phyloP scores from a whole-genome alignment of 345 rosid species.

The Salix viminalis region DNA sequence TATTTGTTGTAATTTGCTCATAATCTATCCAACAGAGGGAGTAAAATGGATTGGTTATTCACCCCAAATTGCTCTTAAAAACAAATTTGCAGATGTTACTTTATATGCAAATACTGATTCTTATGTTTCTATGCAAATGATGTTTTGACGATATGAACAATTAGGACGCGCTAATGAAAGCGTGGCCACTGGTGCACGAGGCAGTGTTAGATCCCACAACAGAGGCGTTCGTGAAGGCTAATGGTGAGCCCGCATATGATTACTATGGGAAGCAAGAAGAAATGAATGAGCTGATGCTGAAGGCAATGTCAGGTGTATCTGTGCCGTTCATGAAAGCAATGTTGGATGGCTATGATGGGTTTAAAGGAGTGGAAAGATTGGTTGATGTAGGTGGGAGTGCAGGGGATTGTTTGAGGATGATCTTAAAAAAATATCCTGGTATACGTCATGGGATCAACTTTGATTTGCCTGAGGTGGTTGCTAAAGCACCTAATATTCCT shows the following conservation, averaged over 20 bases:
- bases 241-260: conserved; percentile 60
- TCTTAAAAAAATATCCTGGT: conserved; percentile 42
- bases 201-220: conserved; percentile 60
- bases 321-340: conserved; percentile 81
- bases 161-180: conserved; percentile 67
- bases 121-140: neutral
- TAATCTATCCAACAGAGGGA: too few relatives aligned
- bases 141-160: too few relatives aligned
- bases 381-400: conserved; percentile 96
- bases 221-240: conserved; percentile 72
- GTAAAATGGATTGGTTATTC: too few relatives aligned
- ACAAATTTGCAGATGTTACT: too few relatives aligned
- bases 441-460: conserved; percentile 65
- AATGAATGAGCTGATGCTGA: conserved; percentile 79
- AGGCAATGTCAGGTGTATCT: conserved; percentile 87
- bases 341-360: conserved; percentile 66
- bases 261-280: conserved; percentile 74
- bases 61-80: too few relatives aligned
- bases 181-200: conserved; percentile 77
- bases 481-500: conserved; percentile 60
- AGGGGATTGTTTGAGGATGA: conserved; percentile 91
- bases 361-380: conserved; percentile 42
- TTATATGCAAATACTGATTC: too few relatives aligned
- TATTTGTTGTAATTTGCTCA: too few relatives aligned
- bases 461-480: conserved; percentile 83